Conservation (phyloP, 2,329 filamentous ascomycete species). For the Neurospora crassa region DNA sequence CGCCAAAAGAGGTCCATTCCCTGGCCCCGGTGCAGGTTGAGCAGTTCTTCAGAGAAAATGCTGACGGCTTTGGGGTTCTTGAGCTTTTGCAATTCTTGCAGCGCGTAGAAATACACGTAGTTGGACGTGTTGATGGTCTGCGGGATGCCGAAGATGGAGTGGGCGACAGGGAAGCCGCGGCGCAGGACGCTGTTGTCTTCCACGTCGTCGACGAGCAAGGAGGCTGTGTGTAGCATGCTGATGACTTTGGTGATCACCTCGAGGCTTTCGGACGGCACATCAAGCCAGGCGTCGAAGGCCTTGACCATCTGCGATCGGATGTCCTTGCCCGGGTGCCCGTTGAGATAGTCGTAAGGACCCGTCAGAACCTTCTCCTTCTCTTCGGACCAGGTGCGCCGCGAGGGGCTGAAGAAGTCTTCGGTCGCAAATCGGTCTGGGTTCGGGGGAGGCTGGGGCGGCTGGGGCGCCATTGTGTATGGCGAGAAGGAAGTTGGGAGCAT, state of each 20-base stretch:
- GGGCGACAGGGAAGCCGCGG: constrained; percentile 71
- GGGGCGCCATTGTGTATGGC: constrained; percentile 23
- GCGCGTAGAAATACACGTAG: constrained; percentile 76
- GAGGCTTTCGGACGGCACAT: constrained; percentile 61
- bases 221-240: constrained; percentile 79
- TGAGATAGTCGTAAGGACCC: constrained; percentile 73
- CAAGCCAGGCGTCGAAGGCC: constrained; percentile 72
- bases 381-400: constrained; percentile 50
- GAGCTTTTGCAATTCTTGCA: constrained; percentile 67
- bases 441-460: constrained; percentile 28
- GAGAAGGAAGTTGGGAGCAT: constrained; percentile 22
- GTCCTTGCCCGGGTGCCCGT: constrained; percentile 73
- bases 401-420: constrained; percentile 44
- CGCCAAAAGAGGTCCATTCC: constrained; percentile 91
- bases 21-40: constrained; percentile 79
- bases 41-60: constrained; percentile 72
- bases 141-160: constrained; percentile 74
- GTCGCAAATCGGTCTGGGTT: constrained; percentile 44
- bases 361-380: constrained; percentile 71
- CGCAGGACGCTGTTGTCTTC: constrained; percentile 68
- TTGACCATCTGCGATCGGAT: constrained; percentile 71
- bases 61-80: constrained; percentile 55
- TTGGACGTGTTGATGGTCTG: constrained; percentile 89
- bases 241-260: constrained; percentile 70
- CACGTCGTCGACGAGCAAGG: constrained; percentile 77